Percentiles rank a stretch among this genome's conserved stretches.
phyloP scores from a whole-genome alignment of 2,329 filamentous ascomycete genomes.

The Magnaporthiopsis rhizophila region DNA sequence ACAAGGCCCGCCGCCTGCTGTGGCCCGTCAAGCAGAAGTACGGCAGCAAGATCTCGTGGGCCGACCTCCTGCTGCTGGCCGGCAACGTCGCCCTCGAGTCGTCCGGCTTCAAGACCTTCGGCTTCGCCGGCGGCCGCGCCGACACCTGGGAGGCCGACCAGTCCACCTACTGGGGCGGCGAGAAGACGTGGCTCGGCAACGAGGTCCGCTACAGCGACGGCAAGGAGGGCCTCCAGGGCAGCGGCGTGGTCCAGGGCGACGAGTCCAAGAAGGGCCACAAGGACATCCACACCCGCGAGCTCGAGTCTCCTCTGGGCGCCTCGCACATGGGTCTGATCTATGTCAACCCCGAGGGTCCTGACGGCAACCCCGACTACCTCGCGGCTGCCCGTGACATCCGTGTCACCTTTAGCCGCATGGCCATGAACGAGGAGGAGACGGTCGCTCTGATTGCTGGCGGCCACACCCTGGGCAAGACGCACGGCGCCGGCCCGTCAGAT shows the following conservation, averaged over 20 bases:
- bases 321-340: constrained; percentile 74
- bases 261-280: constrained; percentile 28
- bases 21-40: constrained; percentile 85
- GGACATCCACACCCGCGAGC: constrained; percentile 51
- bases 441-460: constrained; percentile 72
- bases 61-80: constrained; percentile 61
- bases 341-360: constrained; percentile 72
- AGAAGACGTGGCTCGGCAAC: constrained; percentile 68
- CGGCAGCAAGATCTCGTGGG: constrained; percentile 75
- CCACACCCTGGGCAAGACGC: constrained; percentile 74
- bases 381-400: constrained; percentile 66
- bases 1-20: constrained; percentile 72
- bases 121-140: constrained; percentile 63
- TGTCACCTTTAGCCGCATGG: constrained; percentile 69
- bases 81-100: constrained; percentile 72
- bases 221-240: constrained; percentile 31
- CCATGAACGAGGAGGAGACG: constrained; percentile 77
- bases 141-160: constrained; percentile 72
- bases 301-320: constrained; percentile 61
- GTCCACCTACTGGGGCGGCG: constrained; percentile 69
- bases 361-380: constrained; percentile 61
- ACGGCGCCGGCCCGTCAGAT: constrained; percentile 58
- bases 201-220: constrained; percentile 58
- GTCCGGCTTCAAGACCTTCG: constrained; percentile 67
- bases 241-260: constrained; percentile 25